Base-by-base conservation (phyloP, 257 asterid species). In the Scutellaria minor region DNA sequence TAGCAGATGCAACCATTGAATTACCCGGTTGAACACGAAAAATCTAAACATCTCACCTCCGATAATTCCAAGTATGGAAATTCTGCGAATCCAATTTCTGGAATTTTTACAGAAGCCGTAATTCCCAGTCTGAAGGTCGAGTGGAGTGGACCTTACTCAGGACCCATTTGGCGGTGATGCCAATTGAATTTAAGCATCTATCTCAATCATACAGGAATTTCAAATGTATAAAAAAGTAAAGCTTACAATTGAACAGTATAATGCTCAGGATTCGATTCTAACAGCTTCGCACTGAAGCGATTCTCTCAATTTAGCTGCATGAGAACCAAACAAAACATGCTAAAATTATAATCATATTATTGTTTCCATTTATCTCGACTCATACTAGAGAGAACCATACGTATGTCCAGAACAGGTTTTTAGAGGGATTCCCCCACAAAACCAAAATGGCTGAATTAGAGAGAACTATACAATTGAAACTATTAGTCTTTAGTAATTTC, bases 141-240 rank as follows among this genome's bases (percentile, higher is more conserved):
- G 77, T 88, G 89, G 6, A 18, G 18, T 18, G 18, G 18, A 96
- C 96, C 84, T 88, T 92, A 86, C 84, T 90, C 41, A 95, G 77
- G 68, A 92, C 84, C 99, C 99, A 95, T 81, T 88, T 92, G 8
- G 18, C 99, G 88, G 69, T 95, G 99, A 87, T 95, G 84, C 99
- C 37, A 11, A 68, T n/a, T 27, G 61, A 40, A 65, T 20, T 12
- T 35, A 69, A 20, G 57, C 31, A 75, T 8, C 64, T 44, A 52
- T 11, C 71, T 47, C 9, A 46, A 48, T 66, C 73, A 80, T 37
- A 45, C 9, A 24, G 20, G 45, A 79, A 39, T 50, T 14, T 27
- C 45, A 54, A 64, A 66, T 37, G 35, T 18, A 37, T 20, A 50
- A 57, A 41, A 18, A 64, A 45, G 58, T 52, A 54, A 51, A 77